phyloP scores from a whole-genome alignment of 441 rosid genomes.

The Euphorbia schlechtendalii region DNA sequence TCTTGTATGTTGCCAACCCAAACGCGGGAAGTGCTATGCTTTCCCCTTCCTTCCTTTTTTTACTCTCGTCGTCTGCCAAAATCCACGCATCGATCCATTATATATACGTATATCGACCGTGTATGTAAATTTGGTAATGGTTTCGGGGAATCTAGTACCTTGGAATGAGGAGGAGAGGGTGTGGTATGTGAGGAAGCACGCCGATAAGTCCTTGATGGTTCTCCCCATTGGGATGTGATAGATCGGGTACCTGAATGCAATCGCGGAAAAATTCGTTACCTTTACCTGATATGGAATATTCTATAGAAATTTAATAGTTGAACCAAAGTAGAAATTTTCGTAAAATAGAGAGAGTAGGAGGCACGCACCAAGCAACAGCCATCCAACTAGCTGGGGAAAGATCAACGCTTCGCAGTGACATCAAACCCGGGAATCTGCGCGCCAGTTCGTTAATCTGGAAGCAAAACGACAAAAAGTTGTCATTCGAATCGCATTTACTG shows the following conservation, averaged over 20 bases:
- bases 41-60: constrained; percentile 62
- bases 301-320: neutral
- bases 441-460: constrained; percentile 72
- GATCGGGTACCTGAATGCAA: constrained; percentile 65
- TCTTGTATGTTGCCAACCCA: constrained; percentile 91
- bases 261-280: constrained; percentile 1
- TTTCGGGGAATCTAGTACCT: constrained; percentile 35
- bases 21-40: constrained; percentile 58
- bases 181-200: constrained; percentile 92
- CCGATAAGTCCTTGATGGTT: constrained; percentile 86
- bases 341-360: constrained; percentile 13
- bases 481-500: constrained; percentile 16
- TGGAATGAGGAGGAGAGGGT: constrained; percentile 91
- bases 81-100: constrained; percentile 23
- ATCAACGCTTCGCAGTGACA: constrained; percentile 86
- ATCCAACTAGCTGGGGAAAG: constrained; percentile 99
- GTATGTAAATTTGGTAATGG: neutral
- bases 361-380: constrained; percentile 83
- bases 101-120: neutral
- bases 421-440: constrained; percentile 61
- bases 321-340: neutral
- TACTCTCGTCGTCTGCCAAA: constrained; percentile 57
- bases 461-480: constrained; percentile 17
- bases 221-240: constrained; percentile 98
- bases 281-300: neutral